Percentiles rank a stretch among this genome's conserved stretches.
phyloP scores from a whole-genome alignment of 306 rosid genomes.

The Cucurbita ficifolia region DNA sequence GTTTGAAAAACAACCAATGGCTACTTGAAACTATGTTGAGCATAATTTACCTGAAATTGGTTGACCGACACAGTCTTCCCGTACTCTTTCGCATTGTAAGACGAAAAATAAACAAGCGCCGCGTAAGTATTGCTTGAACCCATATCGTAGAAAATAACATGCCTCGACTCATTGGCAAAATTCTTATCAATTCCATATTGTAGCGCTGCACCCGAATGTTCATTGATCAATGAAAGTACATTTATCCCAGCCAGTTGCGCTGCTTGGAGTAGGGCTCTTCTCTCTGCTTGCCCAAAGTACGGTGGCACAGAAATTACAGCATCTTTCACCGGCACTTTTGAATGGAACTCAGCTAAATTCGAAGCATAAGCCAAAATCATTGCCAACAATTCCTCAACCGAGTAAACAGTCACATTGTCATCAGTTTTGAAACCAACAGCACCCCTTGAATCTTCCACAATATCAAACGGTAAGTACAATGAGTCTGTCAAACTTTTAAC shows the following conservation, averaged over 20 bases:
- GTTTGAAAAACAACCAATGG: not conserved
- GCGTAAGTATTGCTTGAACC: constrained; percentile 89
- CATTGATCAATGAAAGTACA: constrained; percentile 73
- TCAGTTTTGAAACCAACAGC: constrained; percentile 37
- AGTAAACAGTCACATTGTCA: constrained; percentile 27
- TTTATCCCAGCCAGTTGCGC: constrained; percentile 78
- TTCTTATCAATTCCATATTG: constrained; percentile 97
- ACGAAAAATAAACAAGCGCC: constrained; percentile 67
- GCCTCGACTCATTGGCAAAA: constrained; percentile 67
- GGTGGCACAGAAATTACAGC: constrained; percentile 88
- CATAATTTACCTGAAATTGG: constrained; percentile 68
- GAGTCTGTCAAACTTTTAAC: constrained; percentile 41
- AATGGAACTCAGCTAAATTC: constrained; percentile 68
- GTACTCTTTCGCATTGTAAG: constrained; percentile 64
- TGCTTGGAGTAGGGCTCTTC: constrained; percentile 63
- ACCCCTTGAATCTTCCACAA: constrained; percentile 53
- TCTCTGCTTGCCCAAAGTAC: constrained; percentile 81
- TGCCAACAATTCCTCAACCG: constrained; percentile 70
- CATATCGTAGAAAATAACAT: constrained; percentile 89
- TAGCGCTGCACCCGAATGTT: constrained; percentile 91
- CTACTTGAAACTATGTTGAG: not conserved
- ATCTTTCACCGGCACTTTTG: constrained; percentile 66
- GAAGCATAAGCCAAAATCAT: constrained; percentile 65
- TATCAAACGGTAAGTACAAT: constrained; percentile 53
- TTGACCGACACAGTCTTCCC: constrained; percentile 68